Base-by-base conservation (phyloP, 768 basidiomycete genomes). In the Podaxis sp. region DNA sequence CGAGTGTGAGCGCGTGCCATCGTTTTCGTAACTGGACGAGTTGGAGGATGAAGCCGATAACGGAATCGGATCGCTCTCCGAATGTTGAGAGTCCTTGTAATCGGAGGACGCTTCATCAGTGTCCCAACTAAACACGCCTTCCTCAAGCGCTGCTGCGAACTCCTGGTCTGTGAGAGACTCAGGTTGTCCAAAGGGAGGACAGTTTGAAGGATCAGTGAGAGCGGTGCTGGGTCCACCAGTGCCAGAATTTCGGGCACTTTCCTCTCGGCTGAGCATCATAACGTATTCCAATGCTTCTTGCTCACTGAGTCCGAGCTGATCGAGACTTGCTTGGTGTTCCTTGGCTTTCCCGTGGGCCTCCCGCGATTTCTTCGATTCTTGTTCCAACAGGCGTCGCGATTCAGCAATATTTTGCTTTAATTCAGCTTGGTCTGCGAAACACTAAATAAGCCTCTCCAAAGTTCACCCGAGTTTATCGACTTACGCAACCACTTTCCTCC, bases 261-360 rank as follows among this genome's bases (percentile, higher is more conserved):
- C 90, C 51, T 94, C 93, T 8, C 89, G 85, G 65, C 91, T 93
- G 65, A 94, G 80, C 91, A 94, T 94, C 51, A 94, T 71, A 0
- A 87, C 80, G 66, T 94, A 94, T 68, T 92, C 89, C 27, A 94
- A 75, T 0, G 88, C 90, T 67, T 92, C 92, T 1, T 73, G 73
- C 67, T 94, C 92, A 61, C 80, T 86, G 43, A 94, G 74, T 2
- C 93, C 92, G 3, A 94, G 80, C n/a, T 74, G 73, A 37, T 84
- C 77, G 24, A 93, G 71, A 11, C 81, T 79, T 2, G 77, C 77
- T 12, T 75, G 74, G 64, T 94, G 90, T 65, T 86, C 88, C 25
- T 77, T 76, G 63, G 84, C 83, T 37, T 83, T 79, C 0, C 80
- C 79, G 65, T 81, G 76, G 2, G 70, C 71, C 15, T 73, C 75